These are phyloP conservation scores for Kodamaea anthophila DNA, from an alignment of 1,139 yeast genomes.

Conservation along the genomic window DNA sequence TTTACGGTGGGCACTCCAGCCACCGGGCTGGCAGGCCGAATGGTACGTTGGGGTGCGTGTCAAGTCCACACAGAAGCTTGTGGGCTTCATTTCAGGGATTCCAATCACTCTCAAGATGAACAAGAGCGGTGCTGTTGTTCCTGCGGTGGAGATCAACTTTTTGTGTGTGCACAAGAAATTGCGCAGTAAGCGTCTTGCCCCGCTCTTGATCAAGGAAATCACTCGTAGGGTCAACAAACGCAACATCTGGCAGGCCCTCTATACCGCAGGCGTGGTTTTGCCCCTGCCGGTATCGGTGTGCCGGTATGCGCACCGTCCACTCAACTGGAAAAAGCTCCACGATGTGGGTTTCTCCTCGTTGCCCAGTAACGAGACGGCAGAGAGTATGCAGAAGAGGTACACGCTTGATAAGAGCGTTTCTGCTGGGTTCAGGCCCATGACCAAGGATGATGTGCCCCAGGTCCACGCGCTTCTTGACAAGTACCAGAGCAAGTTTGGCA, in stretches of 20 bases:
- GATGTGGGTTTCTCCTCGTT: slow-evolving; percentile 86
- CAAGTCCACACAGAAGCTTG: slow-evolving; percentile 63
- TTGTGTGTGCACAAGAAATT: slow-evolving; percentile 90
- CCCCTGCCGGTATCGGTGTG: slow-evolving; percentile 93
- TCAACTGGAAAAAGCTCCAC: slow-evolving; percentile 83
- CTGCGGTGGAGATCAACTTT: slow-evolving; percentile 87
- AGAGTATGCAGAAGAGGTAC: slow-evolving; percentile 77
- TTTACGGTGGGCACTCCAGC: slow-evolving; percentile 87
- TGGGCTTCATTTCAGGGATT: slow-evolving; percentile 88
- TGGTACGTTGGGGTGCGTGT: slow-evolving; percentile 96
- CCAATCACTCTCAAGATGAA: slow-evolving; percentile 70
- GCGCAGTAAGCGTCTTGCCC: slow-evolving; percentile 90
- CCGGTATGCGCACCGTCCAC: slow-evolving; percentile 89
- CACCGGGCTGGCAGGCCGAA: slow-evolving; percentile 87
- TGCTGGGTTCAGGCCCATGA: slow-evolving; percentile 62
- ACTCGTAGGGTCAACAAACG: slow-evolving; percentile 84
- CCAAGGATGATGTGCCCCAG: slow-evolving; percentile 53
- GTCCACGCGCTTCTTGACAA: slow-evolving; percentile 53
- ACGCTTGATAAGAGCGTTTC: slow-evolving; percentile 59
- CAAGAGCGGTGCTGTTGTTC: slow-evolving; percentile 38
- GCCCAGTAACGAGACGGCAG: slow-evolving; percentile 69
- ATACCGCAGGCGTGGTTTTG: slow-evolving; percentile 85
- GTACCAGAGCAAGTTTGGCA: slow-evolving; percentile 65
- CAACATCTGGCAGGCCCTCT: slow-evolving; percentile 92
- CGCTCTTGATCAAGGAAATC: slow-evolving; percentile 87